Conservation (phyloP, 805 yeast species). For the Starmerella lactis-condensi region DNA sequence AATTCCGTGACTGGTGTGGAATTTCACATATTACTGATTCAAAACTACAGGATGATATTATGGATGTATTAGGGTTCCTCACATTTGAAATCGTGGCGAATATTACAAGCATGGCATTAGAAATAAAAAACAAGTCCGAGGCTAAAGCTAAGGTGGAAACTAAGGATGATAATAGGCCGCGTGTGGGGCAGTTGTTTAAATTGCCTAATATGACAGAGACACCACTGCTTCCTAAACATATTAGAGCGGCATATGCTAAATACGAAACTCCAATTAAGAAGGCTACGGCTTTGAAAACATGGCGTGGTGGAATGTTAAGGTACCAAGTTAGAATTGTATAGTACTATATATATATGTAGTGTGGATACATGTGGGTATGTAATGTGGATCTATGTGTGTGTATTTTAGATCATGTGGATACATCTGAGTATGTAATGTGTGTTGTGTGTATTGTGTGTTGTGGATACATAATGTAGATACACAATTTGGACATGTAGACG, state of each 20-base stretch:
- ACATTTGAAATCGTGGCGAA: constrained; percentile 95
- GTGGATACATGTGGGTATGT: no score
- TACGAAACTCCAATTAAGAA: constrained; percentile 13
- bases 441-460: no score
- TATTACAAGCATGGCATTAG: constrained; percentile 77
- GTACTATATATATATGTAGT: constrained; percentile 41
- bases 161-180: constrained; percentile 5
- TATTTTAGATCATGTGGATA: no score
- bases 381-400: no score
- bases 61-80: constrained; percentile 83
- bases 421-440: no score
- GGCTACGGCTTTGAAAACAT: constrained; percentile 10
- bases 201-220: constrained; percentile 15
- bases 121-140: constrained; percentile 39
- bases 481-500: neutral
- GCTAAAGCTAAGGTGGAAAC: constrained; percentile 23
- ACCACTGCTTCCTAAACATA: constrained; percentile 15
- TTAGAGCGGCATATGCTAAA: constrained; percentile 16
- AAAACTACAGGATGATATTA: constrained; percentile 87
- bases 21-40: constrained; percentile 66
- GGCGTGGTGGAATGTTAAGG: constrained; percentile 12
- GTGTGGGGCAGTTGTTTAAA: constrained; percentile 12
- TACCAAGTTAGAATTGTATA: constrained; percentile 11
- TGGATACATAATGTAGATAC: neutral
- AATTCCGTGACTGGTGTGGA: constrained; percentile 95